phyloP scores from a whole-genome alignment of 1,284 basidiomycete species.

The Ceratobasidium theobromae region DNA sequence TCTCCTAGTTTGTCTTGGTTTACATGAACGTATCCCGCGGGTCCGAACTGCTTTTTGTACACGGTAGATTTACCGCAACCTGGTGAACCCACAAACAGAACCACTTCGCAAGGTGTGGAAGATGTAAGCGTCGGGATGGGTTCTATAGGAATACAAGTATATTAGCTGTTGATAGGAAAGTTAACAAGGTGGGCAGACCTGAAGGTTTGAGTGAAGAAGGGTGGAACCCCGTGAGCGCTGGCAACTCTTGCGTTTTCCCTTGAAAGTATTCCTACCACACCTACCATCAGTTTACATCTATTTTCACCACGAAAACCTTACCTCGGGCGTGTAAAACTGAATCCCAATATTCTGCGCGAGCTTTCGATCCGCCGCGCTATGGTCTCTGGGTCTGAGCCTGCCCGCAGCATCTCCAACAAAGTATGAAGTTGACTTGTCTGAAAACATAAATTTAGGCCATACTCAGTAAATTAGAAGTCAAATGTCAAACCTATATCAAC shows the following conservation, averaged over 20 bases:
- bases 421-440: conserved; percentile 51
- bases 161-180: conserved; percentile 3
- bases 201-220: conserved; percentile 32
- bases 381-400: conserved; percentile 57
- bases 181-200: conserved; percentile 11
- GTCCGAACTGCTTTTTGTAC: conserved; percentile 68
- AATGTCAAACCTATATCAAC: conserved; percentile 62
- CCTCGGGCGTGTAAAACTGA: conserved; percentile 69
- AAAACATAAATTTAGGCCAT: not conserved
- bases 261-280: conserved; percentile 77
- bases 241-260: conserved; percentile 50
- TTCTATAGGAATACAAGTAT: conserved; percentile 46
- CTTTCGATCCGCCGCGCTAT: conserved; percentile 79
- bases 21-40: conserved; percentile 71
- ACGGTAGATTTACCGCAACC: conserved; percentile 86
- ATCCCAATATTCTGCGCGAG: conserved; percentile 78
- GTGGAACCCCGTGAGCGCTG: conserved; percentile 59
- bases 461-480: not conserved
- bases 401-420: conserved; percentile 93
- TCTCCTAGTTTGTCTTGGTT: conserved; percentile 83
- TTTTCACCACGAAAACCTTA: conserved; percentile 36
- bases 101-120: conserved; percentile 50
- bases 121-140: conserved; percentile 60
- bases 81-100: conserved; percentile 87
- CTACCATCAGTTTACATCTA: conserved; percentile 4